A percentile compares a stretch with the other conserved stretches of the same genome.
Evolutionary conservation across 2,329 filamentous ascomycete species (phyloP).

Genomic region (Calycina herbarum): DNA sequence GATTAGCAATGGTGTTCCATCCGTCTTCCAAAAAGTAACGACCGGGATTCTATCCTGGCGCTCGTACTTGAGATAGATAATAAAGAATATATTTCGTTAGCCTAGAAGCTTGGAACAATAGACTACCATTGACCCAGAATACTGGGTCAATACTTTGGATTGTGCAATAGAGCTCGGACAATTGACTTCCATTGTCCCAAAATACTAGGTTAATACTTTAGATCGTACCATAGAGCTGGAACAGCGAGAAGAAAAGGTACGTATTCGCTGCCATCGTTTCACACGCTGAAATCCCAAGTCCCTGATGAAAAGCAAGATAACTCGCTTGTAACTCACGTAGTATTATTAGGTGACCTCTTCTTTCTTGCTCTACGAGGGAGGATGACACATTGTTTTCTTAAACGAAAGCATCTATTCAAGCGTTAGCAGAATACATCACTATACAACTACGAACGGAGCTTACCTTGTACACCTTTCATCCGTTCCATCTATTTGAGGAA

Average conservation of each 20-base stretch:
- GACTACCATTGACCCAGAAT: background rate
- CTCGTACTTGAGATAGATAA: too few species aligned
- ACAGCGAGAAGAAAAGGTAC: background rate
- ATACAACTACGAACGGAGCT: background rate
- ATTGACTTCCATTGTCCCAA: background rate
- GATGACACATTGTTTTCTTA: slow-evolving; percentile 27
- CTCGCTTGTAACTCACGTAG: slow-evolving; percentile 19
- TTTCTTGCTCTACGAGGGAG: slow-evolving; percentile 23
- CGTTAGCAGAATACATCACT: background rate
- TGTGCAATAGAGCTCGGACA: too few species aligned
- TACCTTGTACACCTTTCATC: slow-evolving; percentile 24
- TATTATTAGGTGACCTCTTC: slow-evolving; percentile 25
- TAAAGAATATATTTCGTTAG: background rate
- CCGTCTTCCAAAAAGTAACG: too few species aligned
- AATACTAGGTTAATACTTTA: background rate
- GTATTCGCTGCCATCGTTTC: background rate
- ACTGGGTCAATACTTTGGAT: background rate
- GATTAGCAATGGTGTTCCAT: background rate
- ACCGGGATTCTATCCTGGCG: too few species aligned
- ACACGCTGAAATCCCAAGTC: background rate
- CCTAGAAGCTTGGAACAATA: background rate
- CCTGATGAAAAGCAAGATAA: too few species aligned
- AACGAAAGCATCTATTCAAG: slow-evolving; percentile 24
- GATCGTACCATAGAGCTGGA: background rate
- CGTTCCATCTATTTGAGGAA: slow-evolving; percentile 13